Conservation (phyloP, 1,139 yeast species). For the Debaryomycetaceae sp. region DNA sequence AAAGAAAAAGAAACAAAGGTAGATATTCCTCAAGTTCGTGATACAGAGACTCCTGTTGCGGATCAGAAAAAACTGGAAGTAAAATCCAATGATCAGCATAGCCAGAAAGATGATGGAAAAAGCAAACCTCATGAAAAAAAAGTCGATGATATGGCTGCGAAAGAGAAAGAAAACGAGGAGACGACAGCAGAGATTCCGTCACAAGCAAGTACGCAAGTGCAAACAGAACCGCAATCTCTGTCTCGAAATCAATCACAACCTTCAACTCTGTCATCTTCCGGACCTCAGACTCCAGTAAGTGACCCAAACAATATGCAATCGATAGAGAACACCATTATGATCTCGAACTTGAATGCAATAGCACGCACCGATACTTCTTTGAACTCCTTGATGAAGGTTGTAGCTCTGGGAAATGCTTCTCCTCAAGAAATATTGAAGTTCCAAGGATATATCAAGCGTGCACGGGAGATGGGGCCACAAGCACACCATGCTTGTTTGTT, state of each 20-base stretch:
- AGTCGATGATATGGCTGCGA: not conserved
- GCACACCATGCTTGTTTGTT: slow-evolving; percentile 39
- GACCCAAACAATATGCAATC: slow-evolving; percentile 49
- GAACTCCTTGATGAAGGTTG: slow-evolving; percentile 71
- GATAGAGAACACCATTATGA: slow-evolving; percentile 73
- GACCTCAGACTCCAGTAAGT: slow-evolving; percentile 12
- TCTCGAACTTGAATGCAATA: slow-evolving; percentile 74
- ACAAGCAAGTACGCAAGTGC: not conserved
- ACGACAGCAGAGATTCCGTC: not conserved
- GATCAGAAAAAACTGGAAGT: not conserved
- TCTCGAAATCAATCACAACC: not conserved
- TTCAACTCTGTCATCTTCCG: slow-evolving; percentile 4
- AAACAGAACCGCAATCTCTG: not conserved
- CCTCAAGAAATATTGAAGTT: slow-evolving; percentile 69
- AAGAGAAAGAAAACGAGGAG: not conserved
- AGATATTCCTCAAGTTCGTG: not conserved
- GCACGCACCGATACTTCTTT: slow-evolving; percentile 71
- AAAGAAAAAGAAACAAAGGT: not conserved
- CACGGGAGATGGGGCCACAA: slow-evolving; percentile 70
- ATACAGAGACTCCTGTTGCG: not conserved
- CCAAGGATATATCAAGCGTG: slow-evolving; percentile 74
- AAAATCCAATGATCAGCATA: not conserved
- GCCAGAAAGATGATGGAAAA: not conserved
- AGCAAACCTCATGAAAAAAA: not conserved
- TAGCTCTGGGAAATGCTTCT: slow-evolving; percentile 77